A percentile compares a stretch with the other conserved stretches of the same genome.
phyloP scores from a whole-genome alignment of 2,329 filamentous ascomycete genomes.

The Orbilia javanica region DNA sequence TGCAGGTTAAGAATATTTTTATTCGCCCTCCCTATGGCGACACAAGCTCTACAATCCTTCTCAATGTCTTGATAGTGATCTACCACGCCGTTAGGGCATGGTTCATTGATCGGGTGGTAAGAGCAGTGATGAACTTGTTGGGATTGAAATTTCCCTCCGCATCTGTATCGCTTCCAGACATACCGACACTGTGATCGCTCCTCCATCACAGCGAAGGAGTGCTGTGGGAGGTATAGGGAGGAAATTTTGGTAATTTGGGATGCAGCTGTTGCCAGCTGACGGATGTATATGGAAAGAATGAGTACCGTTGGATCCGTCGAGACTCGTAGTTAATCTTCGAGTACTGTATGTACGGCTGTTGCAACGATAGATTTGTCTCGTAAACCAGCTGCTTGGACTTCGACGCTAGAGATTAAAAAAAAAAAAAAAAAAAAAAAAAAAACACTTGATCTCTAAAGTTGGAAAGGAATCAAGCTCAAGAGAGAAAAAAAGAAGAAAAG shows the following conservation, averaged over 20 bases:
- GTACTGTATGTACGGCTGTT: neutral
- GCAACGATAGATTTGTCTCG: neutral
- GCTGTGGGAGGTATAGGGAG: neutral
- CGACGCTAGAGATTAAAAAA: neutral
- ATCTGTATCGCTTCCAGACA: constrained; percentile 20
- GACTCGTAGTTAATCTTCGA: neutral
- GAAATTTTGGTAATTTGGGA: neutral
- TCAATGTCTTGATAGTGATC: neutral
- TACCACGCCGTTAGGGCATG: neutral
- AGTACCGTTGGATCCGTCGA: too few relatives aligned
- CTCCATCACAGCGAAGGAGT: neutral
- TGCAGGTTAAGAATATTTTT: neutral
- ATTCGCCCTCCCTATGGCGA: neutral
- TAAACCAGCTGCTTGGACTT: too few relatives aligned
- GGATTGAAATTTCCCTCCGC: constrained; percentile 20
- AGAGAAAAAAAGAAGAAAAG: neutral
- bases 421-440: neutral
- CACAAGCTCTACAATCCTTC: constrained; percentile 7
- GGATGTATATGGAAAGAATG: neutral
- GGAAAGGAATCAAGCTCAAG: too few relatives aligned
- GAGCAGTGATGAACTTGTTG: constrained; percentile 28
- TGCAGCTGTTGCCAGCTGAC: constrained; percentile 19
- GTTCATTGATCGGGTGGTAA: neutral
- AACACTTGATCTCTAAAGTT: too few relatives aligned
- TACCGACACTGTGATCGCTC: constrained; percentile 15